These are phyloP conservation scores for Hymenoscyphus fraxineus DNA, from an alignment of 2,329 filamentous ascomycete species.

Conservation along the genomic window DNA sequence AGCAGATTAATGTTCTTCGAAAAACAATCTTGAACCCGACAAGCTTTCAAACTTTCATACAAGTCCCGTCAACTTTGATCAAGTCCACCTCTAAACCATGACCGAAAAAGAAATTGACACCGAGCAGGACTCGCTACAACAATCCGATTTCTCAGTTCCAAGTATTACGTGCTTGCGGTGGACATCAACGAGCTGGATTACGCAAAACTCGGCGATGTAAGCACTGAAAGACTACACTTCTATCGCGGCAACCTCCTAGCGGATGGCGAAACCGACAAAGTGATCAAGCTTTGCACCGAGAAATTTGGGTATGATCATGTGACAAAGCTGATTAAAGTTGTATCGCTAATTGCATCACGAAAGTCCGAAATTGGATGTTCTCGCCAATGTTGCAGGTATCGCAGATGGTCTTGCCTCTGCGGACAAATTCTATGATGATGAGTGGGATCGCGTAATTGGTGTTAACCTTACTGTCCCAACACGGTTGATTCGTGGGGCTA, in stretches of 20 bases:
- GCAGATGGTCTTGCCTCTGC: conserved; percentile 41
- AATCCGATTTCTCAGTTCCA: conserved; percentile 32
- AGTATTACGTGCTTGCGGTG: conserved; percentile 35
- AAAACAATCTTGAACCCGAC: too few species aligned
- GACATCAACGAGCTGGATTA: conserved; percentile 36
- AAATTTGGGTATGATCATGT: conserved; percentile 26
- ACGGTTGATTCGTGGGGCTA: conserved; percentile 42
- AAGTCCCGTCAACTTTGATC: too few species aligned
- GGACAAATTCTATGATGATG: conserved; percentile 37
- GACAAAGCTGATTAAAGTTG: not conserved
- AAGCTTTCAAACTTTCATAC: too few species aligned
- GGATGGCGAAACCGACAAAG: conserved; percentile 34
- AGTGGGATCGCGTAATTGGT: conserved; percentile 40
- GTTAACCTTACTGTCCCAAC: conserved; percentile 44
- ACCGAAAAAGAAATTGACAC: too few species aligned
- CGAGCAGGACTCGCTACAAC: conserved; percentile 33
- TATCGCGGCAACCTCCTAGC: conserved; percentile 34
- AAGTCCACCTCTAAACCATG: too few species aligned
- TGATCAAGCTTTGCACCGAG: conserved; percentile 33
- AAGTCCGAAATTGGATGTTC: conserved; percentile 37
- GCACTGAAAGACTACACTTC: conserved; percentile 34
- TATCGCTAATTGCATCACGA: not conserved
- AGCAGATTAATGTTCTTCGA: too few species aligned
- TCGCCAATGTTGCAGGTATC: conserved; percentile 45
- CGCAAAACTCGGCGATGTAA: conserved; percentile 18